These are phyloP conservation scores for Fusarium falciforme DNA, from an alignment of 2,329 filamentous ascomycete species.

Conservation along the genomic window DNA sequence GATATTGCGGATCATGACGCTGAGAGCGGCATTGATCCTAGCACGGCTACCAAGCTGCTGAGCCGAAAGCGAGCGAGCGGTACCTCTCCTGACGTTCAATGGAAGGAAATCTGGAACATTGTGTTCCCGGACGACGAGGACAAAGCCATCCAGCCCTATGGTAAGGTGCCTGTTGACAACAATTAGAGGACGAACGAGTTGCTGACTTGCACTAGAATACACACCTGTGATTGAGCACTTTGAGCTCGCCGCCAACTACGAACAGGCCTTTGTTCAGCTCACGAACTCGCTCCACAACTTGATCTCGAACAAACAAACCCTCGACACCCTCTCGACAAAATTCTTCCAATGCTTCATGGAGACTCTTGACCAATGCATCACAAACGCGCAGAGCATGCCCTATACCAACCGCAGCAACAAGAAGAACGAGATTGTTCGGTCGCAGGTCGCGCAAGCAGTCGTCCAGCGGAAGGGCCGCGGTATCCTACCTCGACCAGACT, in stretches of 20 bases:
- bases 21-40: constrained; percentile 54
- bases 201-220: constrained; percentile 46
- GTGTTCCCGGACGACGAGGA: constrained; percentile 56
- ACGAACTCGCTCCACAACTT: constrained; percentile 51
- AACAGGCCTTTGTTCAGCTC: constrained; percentile 49
- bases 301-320: constrained; percentile 51
- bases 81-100: constrained; percentile 52
- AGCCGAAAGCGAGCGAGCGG: constrained; percentile 54
- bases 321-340: constrained; percentile 53
- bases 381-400: constrained; percentile 50
- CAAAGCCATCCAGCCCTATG: constrained; percentile 44
- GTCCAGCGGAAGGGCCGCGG: constrained; percentile 41
- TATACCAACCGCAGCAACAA: constrained; percentile 57
- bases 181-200: too few relatives aligned
- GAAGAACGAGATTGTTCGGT: constrained; percentile 46
- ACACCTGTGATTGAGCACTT: constrained; percentile 57
- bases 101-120: constrained; percentile 57
- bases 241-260: constrained; percentile 50
- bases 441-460: constrained; percentile 28
- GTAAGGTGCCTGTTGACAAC: constrained; percentile 31
- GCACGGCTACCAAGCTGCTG: constrained; percentile 54
- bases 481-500: constrained; percentile 50
- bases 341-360: constrained; percentile 56
- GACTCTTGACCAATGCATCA: constrained; percentile 51
- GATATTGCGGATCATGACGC: constrained; percentile 55